Base-by-base conservation (phyloP, 257 asterid genomes). In the Orobanche coerulescens region DNA sequence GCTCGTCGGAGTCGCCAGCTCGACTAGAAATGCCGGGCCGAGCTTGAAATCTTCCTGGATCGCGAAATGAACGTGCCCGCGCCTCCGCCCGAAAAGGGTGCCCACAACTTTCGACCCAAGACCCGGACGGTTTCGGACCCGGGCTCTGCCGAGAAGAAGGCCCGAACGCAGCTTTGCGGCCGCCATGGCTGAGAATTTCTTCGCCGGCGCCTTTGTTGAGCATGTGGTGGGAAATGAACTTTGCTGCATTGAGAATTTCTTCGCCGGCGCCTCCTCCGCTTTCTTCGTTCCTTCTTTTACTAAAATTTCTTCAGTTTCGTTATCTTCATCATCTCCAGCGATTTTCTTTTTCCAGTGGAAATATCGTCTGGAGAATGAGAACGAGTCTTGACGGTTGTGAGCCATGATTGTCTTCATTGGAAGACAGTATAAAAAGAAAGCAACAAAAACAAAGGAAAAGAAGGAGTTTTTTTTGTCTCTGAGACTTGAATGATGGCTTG, bases 31-130 rank as follows among this genome's bases (percentile, higher is more conserved):
- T 0, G 82, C 81, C 3, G 95, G 94, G 22, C 37, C 55, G 48
- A 28, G 51, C 64, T 73, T 82, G 64, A 80, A 80, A 26, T 86
- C 92, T 2, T 82, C 88, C 24, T 90, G 97, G 18, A 90, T 75
- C 1, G 95, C 92, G 30, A 90, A 79, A 44, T 72, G 94, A 39
- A 90, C 95, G 54, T 76, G 97, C 7, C 97, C 94, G 0, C 97
- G 79, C 60, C 95, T 51, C 77, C 73, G 75, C 1, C 97, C 95
- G 58, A 90, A 90, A 4, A 90, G 82, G 22, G 95, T 90, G 7
- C 94, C 94, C 11, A 87, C 81, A 0, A 84, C 84, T 51, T 81
- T 80, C 1, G 80, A 53, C 2, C 90, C 94, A 2, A 82, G 84
- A 8, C 86, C 79, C 3, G 77, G 51, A 9, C 40, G 75, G n/a